Conservation (phyloP, 73 alveolate genomes). For the Paramecium sexaurelia region DNA sequence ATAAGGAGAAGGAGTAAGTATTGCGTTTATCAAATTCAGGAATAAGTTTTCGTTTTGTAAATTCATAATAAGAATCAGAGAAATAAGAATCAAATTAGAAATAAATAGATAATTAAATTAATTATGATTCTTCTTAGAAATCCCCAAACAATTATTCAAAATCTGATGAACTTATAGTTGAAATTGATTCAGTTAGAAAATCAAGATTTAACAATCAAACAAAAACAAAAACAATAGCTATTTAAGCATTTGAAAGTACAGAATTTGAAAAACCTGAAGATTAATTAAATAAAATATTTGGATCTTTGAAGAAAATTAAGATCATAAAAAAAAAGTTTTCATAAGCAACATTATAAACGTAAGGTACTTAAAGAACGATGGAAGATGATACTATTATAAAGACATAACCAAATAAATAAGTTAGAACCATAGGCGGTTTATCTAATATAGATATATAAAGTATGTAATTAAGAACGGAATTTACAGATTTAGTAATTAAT, state of each 20-base stretch:
- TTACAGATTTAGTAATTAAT: background rate
- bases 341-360: background rate
- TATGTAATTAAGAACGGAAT: background rate
- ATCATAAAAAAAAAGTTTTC: background rate
- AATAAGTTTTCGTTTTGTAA: background rate
- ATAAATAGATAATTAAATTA: background rate
- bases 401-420: background rate
- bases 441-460: background rate
- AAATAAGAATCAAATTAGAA: background rate
- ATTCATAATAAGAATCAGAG: background rate
- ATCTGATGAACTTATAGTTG: conserved; percentile 20
- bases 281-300: conserved; percentile 10
- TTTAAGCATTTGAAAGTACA: conserved; percentile 44
- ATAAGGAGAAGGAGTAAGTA: background rate
- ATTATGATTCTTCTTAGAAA: background rate
- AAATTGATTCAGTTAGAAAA: conserved; percentile 17
- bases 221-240: too few relatives aligned
- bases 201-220: background rate
- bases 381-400: background rate
- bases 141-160: background rate
- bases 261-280: background rate
- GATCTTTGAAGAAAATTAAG: conserved; percentile 19
- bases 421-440: background rate
- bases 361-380: background rate
- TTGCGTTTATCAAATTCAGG: background rate